A percentile compares a stretch with the other conserved stretches of the same genome.
phyloP scores from a whole-genome alignment of 2,329 filamentous ascomycete genomes.

The Drechslerella coelobrocha region DNA sequence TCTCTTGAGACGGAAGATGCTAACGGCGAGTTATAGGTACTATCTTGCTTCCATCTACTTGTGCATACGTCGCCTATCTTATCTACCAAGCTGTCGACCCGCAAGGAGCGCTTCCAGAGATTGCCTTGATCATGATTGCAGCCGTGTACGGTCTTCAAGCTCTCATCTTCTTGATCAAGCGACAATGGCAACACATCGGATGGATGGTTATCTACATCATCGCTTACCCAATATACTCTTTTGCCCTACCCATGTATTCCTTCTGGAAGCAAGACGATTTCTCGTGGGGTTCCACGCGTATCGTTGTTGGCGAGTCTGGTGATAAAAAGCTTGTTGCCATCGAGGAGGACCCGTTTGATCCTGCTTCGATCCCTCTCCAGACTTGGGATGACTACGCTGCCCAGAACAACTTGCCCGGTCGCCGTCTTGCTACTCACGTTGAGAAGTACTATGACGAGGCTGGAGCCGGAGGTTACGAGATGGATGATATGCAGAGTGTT shows the following conservation, averaged over 20 bases:
- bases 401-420: constrained; percentile 85
- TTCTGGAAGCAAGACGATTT: constrained; percentile 99
- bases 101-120: constrained; percentile 77
- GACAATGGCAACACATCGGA: constrained; percentile 97
- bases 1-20: neutral
- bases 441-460: constrained; percentile 78
- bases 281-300: constrained; percentile 96
- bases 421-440: constrained; percentile 67
- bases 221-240: constrained; percentile 93
- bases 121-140: constrained; percentile 87
- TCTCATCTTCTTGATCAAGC: constrained; percentile 92
- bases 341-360: constrained; percentile 85
- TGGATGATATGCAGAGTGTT: constrained; percentile 97
- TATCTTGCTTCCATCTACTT: constrained; percentile 87
- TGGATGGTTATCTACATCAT: constrained; percentile 99
- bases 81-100: constrained; percentile 77
- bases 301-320: constrained; percentile 93
- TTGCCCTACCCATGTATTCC: constrained; percentile 89
- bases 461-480: constrained; percentile 71
- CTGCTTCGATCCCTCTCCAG: constrained; percentile 89
- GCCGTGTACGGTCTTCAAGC: constrained; percentile 95
- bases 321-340: constrained; percentile 87
- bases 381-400: constrained; percentile 96
- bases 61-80: constrained; percentile 83
- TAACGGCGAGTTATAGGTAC: constrained; percentile 62